A percentile compares a stretch with the other conserved stretches of the same genome.
phyloP scores from a whole-genome alignment of 1,284 basidiomycete genomes.

The Hypsizygus ulmarius region DNA sequence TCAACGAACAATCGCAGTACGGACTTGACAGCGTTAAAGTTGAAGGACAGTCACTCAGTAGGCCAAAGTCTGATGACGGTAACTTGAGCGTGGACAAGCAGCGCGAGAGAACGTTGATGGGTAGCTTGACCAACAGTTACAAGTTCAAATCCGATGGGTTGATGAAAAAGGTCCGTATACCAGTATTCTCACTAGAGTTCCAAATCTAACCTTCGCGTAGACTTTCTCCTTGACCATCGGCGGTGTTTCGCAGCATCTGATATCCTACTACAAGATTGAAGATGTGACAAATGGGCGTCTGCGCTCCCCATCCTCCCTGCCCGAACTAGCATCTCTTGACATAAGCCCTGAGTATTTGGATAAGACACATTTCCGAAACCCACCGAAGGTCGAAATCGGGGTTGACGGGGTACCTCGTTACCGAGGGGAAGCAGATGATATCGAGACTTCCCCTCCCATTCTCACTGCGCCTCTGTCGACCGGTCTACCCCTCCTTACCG shows the following conservation, averaged over 20 bases:
- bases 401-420: slow-evolving; percentile 81
- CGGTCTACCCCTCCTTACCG: slow-evolving; percentile 51
- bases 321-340: slow-evolving; percentile 82
- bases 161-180: slow-evolving; percentile 84
- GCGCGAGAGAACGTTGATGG: slow-evolving; percentile 79
- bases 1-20: slow-evolving; percentile 26
- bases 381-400: slow-evolving; percentile 84
- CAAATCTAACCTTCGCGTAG: slow-evolving; percentile 42
- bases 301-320: slow-evolving; percentile 83
- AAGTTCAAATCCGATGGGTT: slow-evolving; percentile 89
- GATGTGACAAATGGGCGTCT: slow-evolving; percentile 89
- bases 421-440: slow-evolving; percentile 74
- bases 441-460: slow-evolving; percentile 45
- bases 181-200: slow-evolving; percentile 7
- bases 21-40: slow-evolving; percentile 24
- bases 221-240: slow-evolving; percentile 89
- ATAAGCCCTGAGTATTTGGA: slow-evolving; percentile 90
- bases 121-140: slow-evolving; percentile 87
- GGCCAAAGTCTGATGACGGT: slow-evolving; percentile 56
- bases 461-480: slow-evolving; percentile 49
- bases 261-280: slow-evolving; percentile 94
- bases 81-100: slow-evolving; percentile 55
- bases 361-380: slow-evolving; percentile 87
- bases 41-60: slow-evolving; percentile 48
- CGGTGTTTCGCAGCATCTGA: slow-evolving; percentile 89